Base-by-base conservation (phyloP, 1,139 yeast species). In the Taphrina wiesneri region DNA sequence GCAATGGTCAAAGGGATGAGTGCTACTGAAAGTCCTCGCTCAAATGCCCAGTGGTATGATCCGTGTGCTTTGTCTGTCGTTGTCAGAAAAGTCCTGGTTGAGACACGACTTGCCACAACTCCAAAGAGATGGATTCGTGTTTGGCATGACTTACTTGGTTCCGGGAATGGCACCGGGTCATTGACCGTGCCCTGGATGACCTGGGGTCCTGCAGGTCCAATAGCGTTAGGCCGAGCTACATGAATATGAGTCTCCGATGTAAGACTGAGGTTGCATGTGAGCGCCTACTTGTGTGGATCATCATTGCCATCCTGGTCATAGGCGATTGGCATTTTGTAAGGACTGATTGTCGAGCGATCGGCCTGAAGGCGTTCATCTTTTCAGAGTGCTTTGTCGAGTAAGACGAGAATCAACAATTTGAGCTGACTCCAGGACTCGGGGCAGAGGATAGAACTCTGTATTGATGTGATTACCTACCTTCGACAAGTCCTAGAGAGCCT, bases 1-100 rank as follows among this genome's bases (percentile, higher is more conserved):
- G 87, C 79, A 67, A 86, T 78, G 5, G 85, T 78, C 70, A 92
- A 79, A 26, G 98, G 98, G n/a, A 89, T 81, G 74, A 91, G 77
- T 0, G 87, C 83, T 25, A 86, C 76, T 7, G 92, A 82, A 15
- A 88, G 79, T 5, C 84, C 73, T 72, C 91, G 83, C 76, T 92
- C 97, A 73, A 87, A 85, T 15, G 90, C 79, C 97, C 97, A 91
- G 80, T 91, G 97, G 75, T 84, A 86, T 3, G 96, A 86, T 34
- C 97, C 97, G 73, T 89, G 92, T 71, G 81, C 77, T 72, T 54
- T 62, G 60, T 60, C 64, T 60, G 19, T 2, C 17, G 26, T 13
- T 21, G 17, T 45, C 30, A 45, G 26, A 6, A 6, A 3, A 6
- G 17, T n/a, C n/a, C 43, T n/a, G n/a, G 17, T n/a, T n/a, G n/a